Percentiles rank a stretch among this genome's conserved stretches.
Evolutionary conservation across 805 yeast species (phyloP).

Genomic region (Diddensiella transvaalensis): DNA sequence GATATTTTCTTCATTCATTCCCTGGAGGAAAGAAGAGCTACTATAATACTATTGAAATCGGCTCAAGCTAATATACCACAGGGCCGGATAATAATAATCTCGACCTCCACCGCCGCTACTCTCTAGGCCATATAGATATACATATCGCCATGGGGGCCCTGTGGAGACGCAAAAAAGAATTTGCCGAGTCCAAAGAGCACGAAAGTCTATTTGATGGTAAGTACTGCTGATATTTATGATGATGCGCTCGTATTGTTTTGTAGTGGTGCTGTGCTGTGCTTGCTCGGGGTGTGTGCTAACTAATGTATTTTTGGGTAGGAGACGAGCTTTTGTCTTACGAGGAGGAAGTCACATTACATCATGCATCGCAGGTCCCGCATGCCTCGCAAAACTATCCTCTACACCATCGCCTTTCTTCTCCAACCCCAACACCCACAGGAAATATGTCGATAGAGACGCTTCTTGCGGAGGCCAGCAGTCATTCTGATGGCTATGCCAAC

Average conservation of each 20-base stretch:
- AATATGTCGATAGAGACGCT: conserved; percentile 20
- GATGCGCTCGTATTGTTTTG: neutral
- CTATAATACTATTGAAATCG: neutral
- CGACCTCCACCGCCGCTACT: no score
- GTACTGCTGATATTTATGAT: neutral
- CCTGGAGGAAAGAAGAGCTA: neutral
- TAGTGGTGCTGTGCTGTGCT: neutral
- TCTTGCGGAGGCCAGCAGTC: conserved; percentile 1
- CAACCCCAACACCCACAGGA: conserved; percentile 18
- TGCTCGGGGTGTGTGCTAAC: no score
- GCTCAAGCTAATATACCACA: no score
- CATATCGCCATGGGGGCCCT: no score
- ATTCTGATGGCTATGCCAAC: neutral
- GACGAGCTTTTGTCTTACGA: conserved; percentile 24
- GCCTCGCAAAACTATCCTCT: conserved; percentile 11
- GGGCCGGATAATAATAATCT: no score
- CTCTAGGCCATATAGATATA: no score
- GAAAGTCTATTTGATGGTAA: conserved; percentile 3
- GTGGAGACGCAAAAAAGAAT: neutral
- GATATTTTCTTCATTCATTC: no score
- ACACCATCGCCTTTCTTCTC: neutral
- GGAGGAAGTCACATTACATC: conserved; percentile 23
- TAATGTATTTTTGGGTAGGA: neutral
- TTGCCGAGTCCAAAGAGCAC: neutral
- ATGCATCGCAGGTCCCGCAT: conserved; percentile 19